Evolutionary conservation across 345 rosid species (phyloP), one percentile per base, ranked within the genome.

Genomic region (Hypericum perforatum): DNA sequence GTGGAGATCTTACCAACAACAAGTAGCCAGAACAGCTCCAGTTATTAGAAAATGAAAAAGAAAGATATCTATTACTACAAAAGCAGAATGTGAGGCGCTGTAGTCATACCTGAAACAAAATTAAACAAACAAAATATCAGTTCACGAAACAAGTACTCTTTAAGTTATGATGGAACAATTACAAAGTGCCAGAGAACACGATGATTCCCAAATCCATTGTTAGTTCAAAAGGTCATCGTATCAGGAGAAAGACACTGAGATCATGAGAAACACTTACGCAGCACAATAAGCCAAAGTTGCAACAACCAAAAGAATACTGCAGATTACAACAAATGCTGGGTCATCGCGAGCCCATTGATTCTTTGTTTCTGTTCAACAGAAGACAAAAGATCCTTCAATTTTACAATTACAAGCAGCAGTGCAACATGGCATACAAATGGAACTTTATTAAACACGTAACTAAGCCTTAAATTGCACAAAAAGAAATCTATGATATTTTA

Each of bases 331-430:
- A 82, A 94, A 94, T 40, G 99, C 99, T 59, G 99, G 99, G 71
- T 94, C 99, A 16, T 94, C 99, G 54, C 99, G 97, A 55, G 99
- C 98, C 99, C 99, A 94, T 69, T 94, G 99, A 74, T 92, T 94
- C 74, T 94, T 94, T 60, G 99, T 94, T 86, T 94, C 99, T 94
- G 89, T 22, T 22, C 60, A 49, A 67, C 54, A 15, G 56, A 53
- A 60, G 57, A 44, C 9, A 48, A 65, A 49, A 49, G 8, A 9
- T 6, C 11, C 13, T 49, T 16, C 39, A 63, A 53, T 11, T 9
- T 42, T n/a, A 47, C 52, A 60, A 53, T 4, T 22, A 1, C 32
- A 4, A 22, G 32, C 32, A 22, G 4, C 32, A 1, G 4, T 22
- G 32, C 32, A 22, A 22, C 32, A 22, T 22, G 32, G 4, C 32